Evolutionary conservation across 169 alveolate genomes (phyloP), one percentile per base, ranked within the genome.

Genomic region (Plasmodium berghei): DNA sequence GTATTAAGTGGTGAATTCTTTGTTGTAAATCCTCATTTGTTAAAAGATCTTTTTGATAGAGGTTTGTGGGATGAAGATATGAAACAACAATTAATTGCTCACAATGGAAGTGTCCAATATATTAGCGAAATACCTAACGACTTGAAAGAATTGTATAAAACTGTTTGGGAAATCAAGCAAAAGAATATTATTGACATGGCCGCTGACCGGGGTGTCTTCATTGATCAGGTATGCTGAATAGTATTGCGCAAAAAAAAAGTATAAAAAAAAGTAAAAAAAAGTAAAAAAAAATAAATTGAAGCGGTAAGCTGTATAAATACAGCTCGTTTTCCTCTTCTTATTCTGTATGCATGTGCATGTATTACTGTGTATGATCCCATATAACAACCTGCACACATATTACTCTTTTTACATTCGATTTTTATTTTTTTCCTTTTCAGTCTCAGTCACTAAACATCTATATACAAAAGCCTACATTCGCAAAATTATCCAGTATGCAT

Each of bases 101-200:
- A 96, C 89, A 99, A 98, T 86, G 99, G 99, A 22, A 95, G 99
- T 46, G 96, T 98, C 45, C 98, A 97, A 89, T 80, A 93, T 58
- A 95, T 99, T n/a, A 96, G 92, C 40, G 96, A 94, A 42, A 96
- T 99, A 45, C 99, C 99, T 2, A 95, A 92, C 2, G 98, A 97
- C 58, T 72, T 97, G 42, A 97, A 97, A 96, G 96, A 94, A 54
- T 94, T 96, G 22, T 96, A 94, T 93, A 98, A 98, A 87, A 99
- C 99, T 0, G 99, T 99, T 9, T 99, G 99, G 99, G 99, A 99
- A 92, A 98, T 99, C 77, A 97, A 98, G 87, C 99, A 99, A 96
- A 97, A 95, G 92, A 80, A 92, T 56, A 95, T 99, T n/a, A 90
- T 99, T 49, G 99, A 99, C 89, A 94, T 98, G 97, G 99, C 99